Percentiles rank a stretch among this genome's conserved stretches.
These are phyloP conservation scores for Melastoma candidum DNA, from an alignment of 441 rosid genomes.

Conservation along the genomic window DNA sequence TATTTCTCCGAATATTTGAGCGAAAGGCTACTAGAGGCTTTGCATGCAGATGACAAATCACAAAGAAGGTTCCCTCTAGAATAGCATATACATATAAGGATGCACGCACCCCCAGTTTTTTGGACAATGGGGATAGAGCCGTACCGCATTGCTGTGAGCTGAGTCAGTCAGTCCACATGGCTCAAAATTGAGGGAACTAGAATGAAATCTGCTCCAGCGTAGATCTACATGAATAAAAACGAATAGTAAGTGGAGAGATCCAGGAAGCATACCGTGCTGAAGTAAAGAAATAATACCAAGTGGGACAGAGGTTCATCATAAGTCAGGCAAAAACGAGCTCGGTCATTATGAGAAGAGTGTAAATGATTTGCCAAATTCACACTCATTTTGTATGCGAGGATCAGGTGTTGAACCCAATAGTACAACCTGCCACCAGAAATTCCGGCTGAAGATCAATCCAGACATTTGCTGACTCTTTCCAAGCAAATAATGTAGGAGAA, in stretches of 20 bases:
- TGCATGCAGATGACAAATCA: background rate
- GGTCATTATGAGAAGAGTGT: slow-evolving; percentile 54
- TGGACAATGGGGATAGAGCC: slow-evolving; percentile 90
- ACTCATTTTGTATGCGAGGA: slow-evolving; percentile 91
- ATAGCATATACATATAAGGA: background rate
- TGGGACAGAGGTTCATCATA: slow-evolving; percentile 99
- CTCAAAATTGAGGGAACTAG: slow-evolving; percentile 95
- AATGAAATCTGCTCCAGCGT: slow-evolving; percentile 93
- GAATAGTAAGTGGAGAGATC: slow-evolving; percentile 2
- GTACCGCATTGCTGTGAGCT: slow-evolving; percentile 91
- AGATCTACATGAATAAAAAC: slow-evolving; percentile 37
- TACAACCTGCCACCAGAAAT: slow-evolving; percentile 51
- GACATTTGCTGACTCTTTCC: too few species aligned
- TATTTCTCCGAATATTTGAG: background rate
- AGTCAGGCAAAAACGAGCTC: slow-evolving; percentile 73
- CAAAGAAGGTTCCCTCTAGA: background rate
- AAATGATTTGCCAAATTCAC: slow-evolving; percentile 71
- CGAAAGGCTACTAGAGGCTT: too few species aligned
- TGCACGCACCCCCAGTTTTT: slow-evolving; percentile 77
- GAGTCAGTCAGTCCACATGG: slow-evolving; percentile 86
- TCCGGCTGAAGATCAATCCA: slow-evolving; percentile 7
- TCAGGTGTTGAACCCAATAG: slow-evolving; percentile 98
- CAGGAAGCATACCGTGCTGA: background rate
- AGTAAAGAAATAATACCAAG: slow-evolving; percentile 39
- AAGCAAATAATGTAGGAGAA: too few species aligned